Evolutionary conservation across 345 rosid species (phyloP).

Genomic region (Gossypium rotundifolium): DNA sequence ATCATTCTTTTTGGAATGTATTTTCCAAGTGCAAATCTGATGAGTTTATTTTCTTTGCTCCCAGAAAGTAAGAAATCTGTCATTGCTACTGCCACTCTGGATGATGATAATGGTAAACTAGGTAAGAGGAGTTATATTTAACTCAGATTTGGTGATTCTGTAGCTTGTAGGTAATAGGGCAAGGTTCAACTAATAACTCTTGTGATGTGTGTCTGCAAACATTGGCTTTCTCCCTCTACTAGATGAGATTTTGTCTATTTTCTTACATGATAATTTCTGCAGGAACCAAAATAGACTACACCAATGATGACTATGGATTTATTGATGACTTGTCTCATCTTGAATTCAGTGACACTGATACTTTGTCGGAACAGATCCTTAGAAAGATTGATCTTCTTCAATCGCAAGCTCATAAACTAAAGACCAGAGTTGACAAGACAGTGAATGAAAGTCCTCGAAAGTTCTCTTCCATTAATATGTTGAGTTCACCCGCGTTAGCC

Average conservation of each 20-base stretch:
- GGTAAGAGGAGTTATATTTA: constrained; percentile 23
- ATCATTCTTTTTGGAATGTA: constrained; percentile 9
- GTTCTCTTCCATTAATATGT: constrained; percentile 42
- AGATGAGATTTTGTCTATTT: background rate
- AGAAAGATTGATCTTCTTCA: constrained; percentile 54
- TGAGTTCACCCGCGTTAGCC: constrained; percentile 27
- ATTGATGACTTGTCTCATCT: constrained; percentile 34
- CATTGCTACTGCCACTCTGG: constrained; percentile 33
- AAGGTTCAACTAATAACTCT: constrained; percentile 7
- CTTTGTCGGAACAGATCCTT: constrained; percentile 46
- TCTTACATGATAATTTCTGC: constrained; percentile 16
- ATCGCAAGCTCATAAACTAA: constrained; percentile 42
- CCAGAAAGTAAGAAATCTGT: constrained; percentile 50
- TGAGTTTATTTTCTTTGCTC: constrained; percentile 13
- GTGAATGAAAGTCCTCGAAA: constrained; percentile 53
- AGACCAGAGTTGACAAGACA: constrained; percentile 54
- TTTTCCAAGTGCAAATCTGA: constrained; percentile 5
- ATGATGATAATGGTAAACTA: constrained; percentile 40
- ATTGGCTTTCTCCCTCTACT: background rate
- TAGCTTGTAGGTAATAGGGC: background rate
- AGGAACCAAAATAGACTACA: constrained; percentile 33
- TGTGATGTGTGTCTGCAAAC: background rate
- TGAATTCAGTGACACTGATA: constrained; percentile 35
- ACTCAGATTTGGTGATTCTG: background rate
- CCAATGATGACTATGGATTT: constrained; percentile 30